phyloP scores from a whole-genome alignment of 352 stramenopile species.

The Phytopythium mirpurense region DNA sequence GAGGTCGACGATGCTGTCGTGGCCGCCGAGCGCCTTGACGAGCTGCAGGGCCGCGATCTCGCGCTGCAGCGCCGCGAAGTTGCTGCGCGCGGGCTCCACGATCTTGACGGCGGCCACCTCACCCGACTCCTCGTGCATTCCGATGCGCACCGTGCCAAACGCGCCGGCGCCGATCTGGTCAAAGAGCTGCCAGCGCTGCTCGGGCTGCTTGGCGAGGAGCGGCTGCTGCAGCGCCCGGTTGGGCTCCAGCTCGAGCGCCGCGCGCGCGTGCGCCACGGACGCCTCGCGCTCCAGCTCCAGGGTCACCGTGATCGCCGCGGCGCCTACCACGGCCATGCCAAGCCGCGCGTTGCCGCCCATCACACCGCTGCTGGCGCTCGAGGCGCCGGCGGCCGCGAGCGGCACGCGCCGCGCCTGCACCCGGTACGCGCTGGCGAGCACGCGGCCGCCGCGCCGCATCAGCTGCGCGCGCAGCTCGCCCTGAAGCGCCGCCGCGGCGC shows the following conservation, averaged over 20 bases:
- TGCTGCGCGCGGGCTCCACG: slow-evolving; percentile 32
- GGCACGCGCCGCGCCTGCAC: slow-evolving; percentile 20
- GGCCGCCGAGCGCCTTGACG: slow-evolving; percentile 69
- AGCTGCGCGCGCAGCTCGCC: slow-evolving; percentile 6
- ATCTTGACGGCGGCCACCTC: slow-evolving; percentile 75
- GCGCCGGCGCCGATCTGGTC: slow-evolving; percentile 68
- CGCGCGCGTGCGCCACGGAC: slow-evolving; percentile 26
- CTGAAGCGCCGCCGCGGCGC: slow-evolving; percentile 3
- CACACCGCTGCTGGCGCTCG: not conserved
- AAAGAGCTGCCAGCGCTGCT: slow-evolving; percentile 56
- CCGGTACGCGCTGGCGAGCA: slow-evolving; percentile 16
- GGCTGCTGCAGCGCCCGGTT: slow-evolving; percentile 1
- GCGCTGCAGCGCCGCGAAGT: slow-evolving; percentile 52
- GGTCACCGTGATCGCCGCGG: slow-evolving; percentile 38
- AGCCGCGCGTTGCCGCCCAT: slow-evolving; percentile 14
- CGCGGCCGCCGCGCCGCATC: slow-evolving; percentile 3
- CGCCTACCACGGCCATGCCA: slow-evolving; percentile 41
- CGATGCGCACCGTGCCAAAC: slow-evolving; percentile 66
- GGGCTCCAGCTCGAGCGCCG: slow-evolving; percentile 23
- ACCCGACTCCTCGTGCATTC: slow-evolving; percentile 60
- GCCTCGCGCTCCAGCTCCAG: slow-evolving; percentile 28
- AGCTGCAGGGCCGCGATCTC: slow-evolving; percentile 68
- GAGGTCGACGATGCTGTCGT: slow-evolving; percentile 84
- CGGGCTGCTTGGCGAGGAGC: slow-evolving; percentile 4
- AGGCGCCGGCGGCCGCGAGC: not conserved